Base-by-base conservation (phyloP, 208 protist genomes). In the Trichomonas tenax region DNA sequence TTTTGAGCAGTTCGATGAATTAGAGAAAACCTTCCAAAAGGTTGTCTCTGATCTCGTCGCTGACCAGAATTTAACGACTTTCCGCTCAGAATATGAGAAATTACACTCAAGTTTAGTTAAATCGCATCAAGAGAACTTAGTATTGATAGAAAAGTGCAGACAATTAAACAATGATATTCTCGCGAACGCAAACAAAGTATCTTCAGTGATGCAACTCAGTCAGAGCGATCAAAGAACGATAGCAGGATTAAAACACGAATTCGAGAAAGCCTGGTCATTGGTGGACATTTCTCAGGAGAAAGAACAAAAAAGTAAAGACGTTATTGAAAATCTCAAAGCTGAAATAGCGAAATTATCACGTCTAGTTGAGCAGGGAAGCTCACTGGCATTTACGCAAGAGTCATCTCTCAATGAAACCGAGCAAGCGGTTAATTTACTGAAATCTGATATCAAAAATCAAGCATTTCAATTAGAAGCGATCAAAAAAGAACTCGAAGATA, bases 31-130 rank as follows among this genome's bases (percentile, higher is more conserved):
- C 49, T 99, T 99, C 97, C 97, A 98, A 58, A 98, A 99, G 96
- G 97, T 97, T 72, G 96, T 98, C 31, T 89, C 97, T 82, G 98
- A 99, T 90, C 98, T 99, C 10, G 96, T 98, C 15, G 98, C 98
- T 41, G 98, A 99, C 96, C 98, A 99, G 41, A 96, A 93, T 23
- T 97, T 99, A 9, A 98, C 99, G 96, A 97, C 97, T 11, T 99
- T 99, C 97, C 97, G 98, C 8, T 96, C 97, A 45, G 99, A 99
- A 97, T 99, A 99, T 96, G 98, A 99, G 81, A 99, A 99, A 97
- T 97, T 99, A 4, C 99, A 99, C 96, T 97, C 98, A 21, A 98
- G 99, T 2, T 97, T 99, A 44, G 97, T 98, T 82, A 99, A 99
- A 97, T 99, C 98, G 45, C 98, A 99, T 96, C 98, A 99, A 82